Conservation (phyloP, 768 basidiomycete species). For the Rhizopogon salebrosus region DNA sequence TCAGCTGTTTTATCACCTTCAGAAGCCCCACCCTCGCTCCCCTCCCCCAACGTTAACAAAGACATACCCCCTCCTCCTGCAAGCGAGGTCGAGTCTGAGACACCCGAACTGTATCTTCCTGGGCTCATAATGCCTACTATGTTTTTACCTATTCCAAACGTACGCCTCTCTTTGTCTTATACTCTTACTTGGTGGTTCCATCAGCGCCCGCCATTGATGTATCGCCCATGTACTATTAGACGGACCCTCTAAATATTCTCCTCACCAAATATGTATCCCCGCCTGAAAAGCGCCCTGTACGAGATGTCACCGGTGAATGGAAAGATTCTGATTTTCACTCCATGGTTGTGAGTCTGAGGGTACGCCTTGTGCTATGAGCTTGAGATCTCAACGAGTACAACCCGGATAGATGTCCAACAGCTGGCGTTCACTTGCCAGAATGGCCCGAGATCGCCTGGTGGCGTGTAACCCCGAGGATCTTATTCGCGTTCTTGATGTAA, state of each 20-base stretch:
- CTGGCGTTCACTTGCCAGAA: slow-evolving; percentile 79
- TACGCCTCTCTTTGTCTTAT: slow-evolving; percentile 50
- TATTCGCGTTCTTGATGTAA: slow-evolving; percentile 58
- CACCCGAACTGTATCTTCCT: slow-evolving; percentile 60
- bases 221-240: slow-evolving; percentile 51
- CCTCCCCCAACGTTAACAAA: slow-evolving; percentile 44
- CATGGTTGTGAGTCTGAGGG: slow-evolving; percentile 60
- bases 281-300: slow-evolving; percentile 65
- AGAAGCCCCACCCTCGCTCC: slow-evolving; percentile 8
- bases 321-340: slow-evolving; percentile 67
- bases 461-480: slow-evolving; percentile 66
- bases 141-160: slow-evolving; percentile 88
- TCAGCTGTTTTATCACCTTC: slow-evolving; percentile 17
- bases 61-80: slow-evolving; percentile 42
- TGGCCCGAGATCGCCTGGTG: slow-evolving; percentile 78
- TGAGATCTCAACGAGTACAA: slow-evolving; percentile 15
- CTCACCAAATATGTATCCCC: slow-evolving; percentile 81
- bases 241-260: slow-evolving; percentile 76
- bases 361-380: slow-evolving; percentile 12
- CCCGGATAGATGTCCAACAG: slow-evolving; percentile 73
- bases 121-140: slow-evolving; percentile 68
- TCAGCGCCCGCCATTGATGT: slow-evolving; percentile 29
- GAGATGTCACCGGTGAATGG: slow-evolving; percentile 76
- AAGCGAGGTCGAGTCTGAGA: slow-evolving; percentile 42
- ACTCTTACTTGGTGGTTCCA: slow-evolving; percentile 60